Percentiles rank a stretch among this genome's conserved stretches.
Conservation (phyloP, 768 basidiomycete species). For the Clathrus columnatus region DNA sequence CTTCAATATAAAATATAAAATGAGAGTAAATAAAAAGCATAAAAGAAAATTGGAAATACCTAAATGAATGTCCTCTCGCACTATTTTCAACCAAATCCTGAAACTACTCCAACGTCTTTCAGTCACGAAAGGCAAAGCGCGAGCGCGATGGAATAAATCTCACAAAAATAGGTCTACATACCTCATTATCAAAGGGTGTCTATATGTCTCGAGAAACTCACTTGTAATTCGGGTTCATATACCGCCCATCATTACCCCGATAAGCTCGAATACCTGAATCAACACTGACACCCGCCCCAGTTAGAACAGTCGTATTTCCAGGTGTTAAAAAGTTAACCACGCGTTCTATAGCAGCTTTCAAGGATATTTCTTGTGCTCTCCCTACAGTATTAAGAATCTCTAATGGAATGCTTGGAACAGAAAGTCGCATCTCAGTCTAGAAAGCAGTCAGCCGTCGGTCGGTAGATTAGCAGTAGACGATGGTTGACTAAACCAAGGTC, state of each 20-base stretch:
- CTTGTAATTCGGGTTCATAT: slow-evolving; percentile 89
- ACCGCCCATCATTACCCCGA: slow-evolving; percentile 75
- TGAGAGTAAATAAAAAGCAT: slow-evolving; percentile 2
- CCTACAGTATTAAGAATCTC: slow-evolving; percentile 40
- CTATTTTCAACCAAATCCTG: slow-evolving; percentile 73
- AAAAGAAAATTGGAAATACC: slow-evolving; percentile 35
- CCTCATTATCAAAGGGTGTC: neutral
- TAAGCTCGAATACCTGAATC: slow-evolving; percentile 96
- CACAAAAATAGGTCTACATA: slow-evolving; percentile 50
- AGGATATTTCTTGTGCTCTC: slow-evolving; percentile 30
- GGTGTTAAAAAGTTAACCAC: slow-evolving; percentile 55
- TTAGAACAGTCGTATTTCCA: slow-evolving; percentile 69
- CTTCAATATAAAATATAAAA: slow-evolving; percentile 27
- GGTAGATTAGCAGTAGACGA: too few relatives aligned
- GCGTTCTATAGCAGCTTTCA: slow-evolving; percentile 47
- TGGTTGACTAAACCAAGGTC: too few relatives aligned
- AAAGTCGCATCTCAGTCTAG: slow-evolving; percentile 54
- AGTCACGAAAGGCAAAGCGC: slow-evolving; percentile 10
- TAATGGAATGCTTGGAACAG: slow-evolving; percentile 67
- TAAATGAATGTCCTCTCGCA: slow-evolving; percentile 58
- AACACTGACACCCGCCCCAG: slow-evolving; percentile 91
- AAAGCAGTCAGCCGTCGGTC: too few relatives aligned
- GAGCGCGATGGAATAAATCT: slow-evolving; percentile 9
- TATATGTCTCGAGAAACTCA: slow-evolving; percentile 25
- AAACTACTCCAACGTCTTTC: slow-evolving; percentile 39